These are phyloP conservation scores for Stipa capillata DNA, from an alignment of 176 grass and related monocot species.

Conservation along the genomic window DNA sequence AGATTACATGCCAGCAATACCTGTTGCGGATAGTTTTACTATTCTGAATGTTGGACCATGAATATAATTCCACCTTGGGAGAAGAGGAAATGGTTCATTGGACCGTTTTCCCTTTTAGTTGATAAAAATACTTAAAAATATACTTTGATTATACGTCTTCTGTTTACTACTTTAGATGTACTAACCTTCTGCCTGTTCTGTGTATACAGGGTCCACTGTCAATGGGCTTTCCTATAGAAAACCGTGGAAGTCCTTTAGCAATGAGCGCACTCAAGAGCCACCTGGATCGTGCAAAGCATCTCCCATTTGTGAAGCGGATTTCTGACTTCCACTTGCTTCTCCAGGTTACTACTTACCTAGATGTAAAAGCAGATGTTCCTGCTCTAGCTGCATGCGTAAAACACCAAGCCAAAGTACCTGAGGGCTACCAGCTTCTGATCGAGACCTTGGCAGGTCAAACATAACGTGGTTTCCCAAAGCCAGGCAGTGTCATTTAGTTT, in stretches of 20 bases:
- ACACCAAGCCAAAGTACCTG: constrained; percentile 45
- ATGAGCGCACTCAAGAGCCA: constrained; percentile 46
- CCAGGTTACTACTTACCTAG: constrained; percentile 46
- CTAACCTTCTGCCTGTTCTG: not conserved
- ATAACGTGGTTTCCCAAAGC: not conserved
- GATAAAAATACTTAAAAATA: no score
- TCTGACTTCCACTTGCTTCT: constrained; percentile 93
- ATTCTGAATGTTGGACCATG: not conserved
- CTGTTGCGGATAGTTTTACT: not conserved
- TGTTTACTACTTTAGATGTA: not conserved
- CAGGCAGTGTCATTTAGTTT: not conserved
- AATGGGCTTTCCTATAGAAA: constrained; percentile 64
- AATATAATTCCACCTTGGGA: not conserved
- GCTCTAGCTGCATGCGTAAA: constrained; percentile 55
- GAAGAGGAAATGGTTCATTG: not conserved
- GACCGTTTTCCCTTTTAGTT: not conserved
- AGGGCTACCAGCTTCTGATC: constrained; percentile 87
- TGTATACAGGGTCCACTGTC: constrained; percentile 61
- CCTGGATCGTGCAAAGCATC: constrained; percentile 57
- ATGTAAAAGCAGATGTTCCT: constrained; percentile 61
- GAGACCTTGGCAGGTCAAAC: constrained; percentile 63
- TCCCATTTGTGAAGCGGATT: constrained; percentile 74
- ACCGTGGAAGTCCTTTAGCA: constrained; percentile 36
- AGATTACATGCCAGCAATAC: not conserved
- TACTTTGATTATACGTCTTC: not conserved